Conservation (phyloP, 768 basidiomycete genomes). For the Rhodotorula babjevae region DNA sequence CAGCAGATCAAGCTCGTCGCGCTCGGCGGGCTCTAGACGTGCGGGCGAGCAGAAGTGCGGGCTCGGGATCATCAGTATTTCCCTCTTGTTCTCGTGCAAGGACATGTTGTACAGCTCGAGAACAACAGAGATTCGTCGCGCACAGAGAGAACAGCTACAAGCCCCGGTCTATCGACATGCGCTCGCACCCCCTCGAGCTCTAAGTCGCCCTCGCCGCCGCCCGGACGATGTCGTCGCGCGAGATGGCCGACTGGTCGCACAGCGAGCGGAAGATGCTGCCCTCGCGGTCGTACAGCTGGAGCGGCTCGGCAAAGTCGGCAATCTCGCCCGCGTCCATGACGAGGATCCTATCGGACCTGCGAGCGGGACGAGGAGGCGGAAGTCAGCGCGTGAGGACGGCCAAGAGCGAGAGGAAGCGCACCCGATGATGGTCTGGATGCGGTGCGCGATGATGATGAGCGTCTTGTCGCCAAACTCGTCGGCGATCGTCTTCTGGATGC, state of each 20-base stretch:
- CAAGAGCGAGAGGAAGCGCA: neutral
- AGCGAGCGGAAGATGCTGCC: slow-evolving; percentile 60
- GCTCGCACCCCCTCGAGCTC: neutral
- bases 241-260: slow-evolving; percentile 58
- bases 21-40: slow-evolving; percentile 18
- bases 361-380: slow-evolving; percentile 53
- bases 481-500: slow-evolving; percentile 84
- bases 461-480: slow-evolving; percentile 73
- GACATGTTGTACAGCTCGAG: neutral
- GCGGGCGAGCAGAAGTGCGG: neutral
- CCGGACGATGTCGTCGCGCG: slow-evolving; percentile 51
- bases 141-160: neutral
- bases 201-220: neutral
- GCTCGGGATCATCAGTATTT: neutral
- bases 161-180: neutral
- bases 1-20: slow-evolving; percentile 36
- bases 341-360: slow-evolving; percentile 78
- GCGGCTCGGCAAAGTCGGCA: slow-evolving; percentile 48
- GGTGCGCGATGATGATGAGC: slow-evolving; percentile 36
- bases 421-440: slow-evolving; percentile 4
- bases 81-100: neutral
- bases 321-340: slow-evolving; percentile 74
- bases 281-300: slow-evolving; percentile 52
- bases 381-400: slow-evolving; percentile 55
- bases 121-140: neutral